Evolutionary conservation across 139 green algal species (phyloP).

Genomic region (Auxenochlorella protothecoides): DNA sequence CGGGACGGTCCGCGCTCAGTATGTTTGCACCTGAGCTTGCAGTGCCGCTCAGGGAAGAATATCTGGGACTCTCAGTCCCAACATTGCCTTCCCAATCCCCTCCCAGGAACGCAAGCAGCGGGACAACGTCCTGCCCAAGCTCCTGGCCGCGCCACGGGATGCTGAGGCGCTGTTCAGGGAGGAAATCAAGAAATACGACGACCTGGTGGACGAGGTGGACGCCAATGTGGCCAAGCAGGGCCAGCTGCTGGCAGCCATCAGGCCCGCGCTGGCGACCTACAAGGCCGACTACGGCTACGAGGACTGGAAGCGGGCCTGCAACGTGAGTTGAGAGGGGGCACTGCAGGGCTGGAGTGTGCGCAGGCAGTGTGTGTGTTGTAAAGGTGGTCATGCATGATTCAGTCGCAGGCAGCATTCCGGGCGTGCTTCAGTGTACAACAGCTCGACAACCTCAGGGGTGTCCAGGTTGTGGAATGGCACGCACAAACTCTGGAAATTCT

Average conservation of each 20-base stretch:
- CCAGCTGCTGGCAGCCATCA: slow-evolving; percentile 45
- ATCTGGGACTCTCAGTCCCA: not conserved
- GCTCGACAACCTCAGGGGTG: too few relatives aligned
- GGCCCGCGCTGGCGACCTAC: slow-evolving; percentile 26
- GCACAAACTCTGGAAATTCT: too few relatives aligned
- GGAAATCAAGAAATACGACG: slow-evolving; percentile 83
- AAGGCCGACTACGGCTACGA: slow-evolving; percentile 26
- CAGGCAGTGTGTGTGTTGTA: too few relatives aligned
- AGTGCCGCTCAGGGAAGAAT: not conserved
- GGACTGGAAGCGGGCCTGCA: slow-evolving; percentile 53
- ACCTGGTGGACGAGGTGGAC: slow-evolving; percentile 37
- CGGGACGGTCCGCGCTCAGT: too few relatives aligned
- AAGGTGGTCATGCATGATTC: too few relatives aligned
- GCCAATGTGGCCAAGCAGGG: slow-evolving; percentile 47
- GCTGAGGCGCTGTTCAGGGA: slow-evolving; percentile 55
- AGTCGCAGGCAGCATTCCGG: too few relatives aligned
- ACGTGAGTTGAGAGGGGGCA: slow-evolving; percentile 11
- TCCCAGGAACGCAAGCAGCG: slow-evolving; percentile 55
- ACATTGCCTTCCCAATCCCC: not conserved
- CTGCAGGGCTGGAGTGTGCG: too few relatives aligned
- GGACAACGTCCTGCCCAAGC: slow-evolving; percentile 83
- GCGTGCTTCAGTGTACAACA: too few relatives aligned
- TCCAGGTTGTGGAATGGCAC: too few relatives aligned
- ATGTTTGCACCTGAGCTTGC: not conserved
- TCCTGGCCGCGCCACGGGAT: slow-evolving; percentile 51